Evolutionary conservation across 2,329 filamentous ascomycete species (phyloP).

Genomic region (Pyricularia sp.): DNA sequence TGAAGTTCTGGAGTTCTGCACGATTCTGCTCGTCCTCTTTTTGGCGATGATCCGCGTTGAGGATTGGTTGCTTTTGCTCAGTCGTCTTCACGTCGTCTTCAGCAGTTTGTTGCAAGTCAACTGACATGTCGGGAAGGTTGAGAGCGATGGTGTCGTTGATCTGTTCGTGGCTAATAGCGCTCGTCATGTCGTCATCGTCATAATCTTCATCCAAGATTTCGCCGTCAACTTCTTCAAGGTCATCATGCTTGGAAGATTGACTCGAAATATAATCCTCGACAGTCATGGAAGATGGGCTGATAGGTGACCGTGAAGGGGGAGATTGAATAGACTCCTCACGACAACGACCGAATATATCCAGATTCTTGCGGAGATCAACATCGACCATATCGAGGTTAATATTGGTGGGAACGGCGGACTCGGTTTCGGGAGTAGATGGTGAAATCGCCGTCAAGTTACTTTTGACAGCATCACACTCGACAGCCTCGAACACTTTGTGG

Average conservation of each 20-base stretch:
- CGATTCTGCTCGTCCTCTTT: constrained; percentile 9
- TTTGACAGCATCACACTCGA: neutral
- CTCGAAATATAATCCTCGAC: neutral
- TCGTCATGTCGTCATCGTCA: constrained; percentile 1
- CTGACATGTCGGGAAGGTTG: constrained; percentile 7
- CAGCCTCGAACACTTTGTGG: neutral
- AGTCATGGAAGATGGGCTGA: neutral
- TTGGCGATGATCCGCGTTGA: neutral
- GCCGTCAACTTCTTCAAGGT: neutral
- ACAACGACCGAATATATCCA: constrained; percentile 19
- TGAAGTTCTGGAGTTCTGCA: constrained; percentile 21
- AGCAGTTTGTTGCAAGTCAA: neutral
- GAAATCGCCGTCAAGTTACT: neutral
- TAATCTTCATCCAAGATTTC: constrained; percentile 2
- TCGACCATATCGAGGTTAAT: constrained; percentile 7
- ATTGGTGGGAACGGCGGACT: neutral
- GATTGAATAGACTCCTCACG: neutral
- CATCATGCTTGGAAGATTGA: neutral
- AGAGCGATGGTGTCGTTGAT: constrained; percentile 8
- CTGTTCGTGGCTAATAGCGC: neutral
- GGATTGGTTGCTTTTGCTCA: neutral
- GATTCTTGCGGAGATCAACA: constrained; percentile 19
- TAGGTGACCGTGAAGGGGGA: neutral
- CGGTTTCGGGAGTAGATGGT: neutral
- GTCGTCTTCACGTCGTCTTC: neutral